Evolutionary conservation across 176 grass and related monocot genomes (phyloP).

Genomic region (Ensete ventricosum): DNA sequence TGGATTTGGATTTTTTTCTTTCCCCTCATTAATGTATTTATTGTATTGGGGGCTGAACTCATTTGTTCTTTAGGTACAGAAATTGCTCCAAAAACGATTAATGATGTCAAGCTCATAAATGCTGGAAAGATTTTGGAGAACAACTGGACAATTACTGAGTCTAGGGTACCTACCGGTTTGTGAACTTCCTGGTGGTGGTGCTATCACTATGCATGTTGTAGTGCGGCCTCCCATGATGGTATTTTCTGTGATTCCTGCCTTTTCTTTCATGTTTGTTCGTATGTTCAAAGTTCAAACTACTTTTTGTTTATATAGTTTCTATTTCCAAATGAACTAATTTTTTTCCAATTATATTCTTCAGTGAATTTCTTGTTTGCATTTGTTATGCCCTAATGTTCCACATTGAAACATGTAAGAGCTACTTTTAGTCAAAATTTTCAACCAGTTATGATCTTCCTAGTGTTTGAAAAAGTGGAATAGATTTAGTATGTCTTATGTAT

Average conservation of each 20-base stretch:
- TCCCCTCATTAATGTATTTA: conserved; percentile 8
- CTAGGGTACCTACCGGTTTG: conserved; percentile 65
- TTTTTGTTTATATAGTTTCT: too few relatives aligned
- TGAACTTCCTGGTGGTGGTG: conserved; percentile 46
- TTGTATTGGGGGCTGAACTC: neutral
- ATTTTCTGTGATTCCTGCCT: conserved; percentile 23
- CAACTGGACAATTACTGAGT: conserved; percentile 57
- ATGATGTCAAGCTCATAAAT: conserved; percentile 83
- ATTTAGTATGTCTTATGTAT: too few relatives aligned
- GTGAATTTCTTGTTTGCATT: too few relatives aligned
- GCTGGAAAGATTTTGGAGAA: conserved; percentile 83
- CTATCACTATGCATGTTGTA: too few relatives aligned
- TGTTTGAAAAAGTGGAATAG: too few relatives aligned
- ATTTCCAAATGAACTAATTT: too few relatives aligned
- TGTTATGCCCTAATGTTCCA: too few relatives aligned
- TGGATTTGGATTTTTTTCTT: conserved; percentile 7
- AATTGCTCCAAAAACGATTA: conserved; percentile 58
- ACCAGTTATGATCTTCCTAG: too few relatives aligned
- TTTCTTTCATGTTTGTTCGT: neutral
- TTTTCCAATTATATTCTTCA: too few relatives aligned
- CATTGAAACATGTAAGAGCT: too few relatives aligned
- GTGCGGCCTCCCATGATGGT: conserved; percentile 26
- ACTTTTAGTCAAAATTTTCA: too few relatives aligned
- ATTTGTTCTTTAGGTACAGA: conserved; percentile 47
- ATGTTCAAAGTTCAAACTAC: too few relatives aligned